Percentiles rank a stretch among this genome's conserved stretches.
Evolutionary conservation across 1,139 yeast species (phyloP).

Genomic region (Debaryomyces psychrophilus): DNA sequence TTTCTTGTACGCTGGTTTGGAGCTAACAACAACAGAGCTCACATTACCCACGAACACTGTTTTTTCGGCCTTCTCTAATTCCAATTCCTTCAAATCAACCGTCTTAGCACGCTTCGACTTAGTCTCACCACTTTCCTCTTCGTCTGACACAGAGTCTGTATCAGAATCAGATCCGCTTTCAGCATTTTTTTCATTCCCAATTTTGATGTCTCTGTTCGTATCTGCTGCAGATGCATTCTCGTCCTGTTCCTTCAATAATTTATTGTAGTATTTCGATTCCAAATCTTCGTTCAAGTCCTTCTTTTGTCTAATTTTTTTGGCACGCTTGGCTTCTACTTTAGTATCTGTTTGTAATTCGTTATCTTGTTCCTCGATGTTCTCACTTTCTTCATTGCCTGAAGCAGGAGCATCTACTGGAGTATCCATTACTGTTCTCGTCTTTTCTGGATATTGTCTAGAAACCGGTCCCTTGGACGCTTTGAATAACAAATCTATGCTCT

Average conservation of each 20-base stretch:
- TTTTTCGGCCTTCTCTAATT: conserved; percentile 81
- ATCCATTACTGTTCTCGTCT: conserved; percentile 29
- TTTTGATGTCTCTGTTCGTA: conserved; percentile 17
- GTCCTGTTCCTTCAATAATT: conserved; percentile 33
- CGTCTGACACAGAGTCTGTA: conserved; percentile 10
- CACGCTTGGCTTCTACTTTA: conserved; percentile 19
- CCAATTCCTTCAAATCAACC: conserved; percentile 62
- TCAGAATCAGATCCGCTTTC: conserved; percentile 23
- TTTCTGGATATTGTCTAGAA: conserved; percentile 30
- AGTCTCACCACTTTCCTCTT: conserved; percentile 12
- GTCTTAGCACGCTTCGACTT: conserved; percentile 30
- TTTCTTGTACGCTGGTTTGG: conserved; percentile 60
- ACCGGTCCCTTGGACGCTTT: conserved; percentile 42
- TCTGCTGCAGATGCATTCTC: conserved; percentile 15
- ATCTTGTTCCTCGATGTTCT: conserved; percentile 18
- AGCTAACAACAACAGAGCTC: conserved; percentile 63
- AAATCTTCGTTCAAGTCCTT: conserved; percentile 47
- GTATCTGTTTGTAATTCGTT: conserved; percentile 21
- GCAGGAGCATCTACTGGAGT: conserved; percentile 17
- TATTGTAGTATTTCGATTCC: conserved; percentile 50
- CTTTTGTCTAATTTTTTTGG: conserved; percentile 25
- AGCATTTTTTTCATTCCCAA: conserved; percentile 16
- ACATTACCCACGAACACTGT: conserved; percentile 92
- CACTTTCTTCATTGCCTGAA: conserved; percentile 14
- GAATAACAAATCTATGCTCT: conserved; percentile 47